Conservation (phyloP, 1,139 yeast species). For the Geotrichum cucujoidarum region DNA sequence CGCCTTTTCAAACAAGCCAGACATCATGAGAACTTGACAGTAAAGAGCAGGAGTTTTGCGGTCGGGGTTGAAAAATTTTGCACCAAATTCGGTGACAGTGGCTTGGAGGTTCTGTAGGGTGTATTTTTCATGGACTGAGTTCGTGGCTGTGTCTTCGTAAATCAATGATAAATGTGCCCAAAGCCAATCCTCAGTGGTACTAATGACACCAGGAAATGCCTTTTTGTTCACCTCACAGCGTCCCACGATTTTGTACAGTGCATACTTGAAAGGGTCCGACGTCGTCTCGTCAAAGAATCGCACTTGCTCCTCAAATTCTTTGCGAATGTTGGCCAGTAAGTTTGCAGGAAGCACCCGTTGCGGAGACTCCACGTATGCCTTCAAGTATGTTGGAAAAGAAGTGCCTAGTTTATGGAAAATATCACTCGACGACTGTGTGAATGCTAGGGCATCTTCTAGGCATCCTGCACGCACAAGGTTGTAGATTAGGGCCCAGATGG, state of each 20-base stretch:
- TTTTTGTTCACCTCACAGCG: slow-evolving; percentile 79
- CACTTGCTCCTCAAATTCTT: slow-evolving; percentile 82
- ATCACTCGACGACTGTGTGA: slow-evolving; percentile 48
- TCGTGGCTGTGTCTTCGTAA: slow-evolving; percentile 47
- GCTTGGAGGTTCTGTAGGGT: slow-evolving; percentile 65
- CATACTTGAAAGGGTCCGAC: slow-evolving; percentile 84
- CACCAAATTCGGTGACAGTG: slow-evolving; percentile 66
- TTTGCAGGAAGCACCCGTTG: slow-evolving; percentile 58
- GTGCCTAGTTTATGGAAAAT: slow-evolving; percentile 77
- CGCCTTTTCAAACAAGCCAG: slow-evolving; percentile 81
- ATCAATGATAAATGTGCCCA: slow-evolving; percentile 86
- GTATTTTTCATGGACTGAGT: slow-evolving; percentile 66
- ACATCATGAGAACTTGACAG: slow-evolving; percentile 65
- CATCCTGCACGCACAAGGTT: slow-evolving; percentile 83
- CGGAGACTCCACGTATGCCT: slow-evolving; percentile 61
- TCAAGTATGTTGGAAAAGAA: slow-evolving; percentile 74
- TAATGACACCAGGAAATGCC: slow-evolving; percentile 63
- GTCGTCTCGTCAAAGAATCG: slow-evolving; percentile 52
- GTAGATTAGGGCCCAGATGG: slow-evolving; percentile 88
- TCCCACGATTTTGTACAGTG: slow-evolving; percentile 86
- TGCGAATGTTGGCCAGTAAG: slow-evolving; percentile 62
- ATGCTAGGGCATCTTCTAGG: slow-evolving; percentile 66
- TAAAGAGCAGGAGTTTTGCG: slow-evolving; percentile 64
- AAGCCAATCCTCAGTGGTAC: slow-evolving; percentile 93
- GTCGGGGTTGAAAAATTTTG: slow-evolving; percentile 59